These are phyloP conservation scores for Clavispora vitiphila DNA, from an alignment of 805 yeast species.

Conservation along the genomic window DNA sequence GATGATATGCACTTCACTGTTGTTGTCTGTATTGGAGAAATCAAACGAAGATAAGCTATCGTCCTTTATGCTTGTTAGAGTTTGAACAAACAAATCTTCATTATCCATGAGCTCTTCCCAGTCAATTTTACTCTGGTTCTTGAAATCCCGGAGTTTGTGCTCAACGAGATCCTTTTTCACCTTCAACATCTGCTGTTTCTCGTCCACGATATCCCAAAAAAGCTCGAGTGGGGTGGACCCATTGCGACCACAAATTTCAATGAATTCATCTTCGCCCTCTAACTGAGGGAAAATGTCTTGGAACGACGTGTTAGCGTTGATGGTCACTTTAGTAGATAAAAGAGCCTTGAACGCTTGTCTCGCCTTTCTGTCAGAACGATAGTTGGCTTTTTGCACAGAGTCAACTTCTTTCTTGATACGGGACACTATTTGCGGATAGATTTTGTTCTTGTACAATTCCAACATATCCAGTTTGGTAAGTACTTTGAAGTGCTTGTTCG, in stretches of 20 bases:
- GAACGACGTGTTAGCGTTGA: conserved; percentile 55
- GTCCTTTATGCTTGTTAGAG: conserved; percentile 20
- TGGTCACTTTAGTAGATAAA: conserved; percentile 37
- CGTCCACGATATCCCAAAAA: conserved; percentile 70
- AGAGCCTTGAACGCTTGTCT: conserved; percentile 53
- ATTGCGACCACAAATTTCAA: conserved; percentile 61
- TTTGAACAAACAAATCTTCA: conserved; percentile 16
- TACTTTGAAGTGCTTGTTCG: conserved; percentile 49
- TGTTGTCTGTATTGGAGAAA: conserved; percentile 9
- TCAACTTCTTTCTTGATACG: conserved; percentile 19
- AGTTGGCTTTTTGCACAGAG: conserved; percentile 34
- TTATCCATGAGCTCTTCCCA: conserved; percentile 13
- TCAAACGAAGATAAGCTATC: conserved; percentile 24
- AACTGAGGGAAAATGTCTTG: conserved; percentile 46
- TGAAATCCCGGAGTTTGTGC: conserved; percentile 39
- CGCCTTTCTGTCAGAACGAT: conserved; percentile 58
- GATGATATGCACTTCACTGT: conserved; percentile 22
- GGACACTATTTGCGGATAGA: conserved; percentile 24
- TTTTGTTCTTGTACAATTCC: conserved; percentile 40
- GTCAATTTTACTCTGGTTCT: conserved; percentile 10
- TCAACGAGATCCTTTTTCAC: conserved; percentile 58
- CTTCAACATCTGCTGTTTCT: conserved; percentile 48
- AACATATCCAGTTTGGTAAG: conserved; percentile 60
- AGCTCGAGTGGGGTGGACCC: conserved; percentile 78
- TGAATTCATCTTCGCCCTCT: conserved; percentile 52